Percentiles rank a stretch among this genome's conserved stretches.
Conservation (phyloP, 495 filamentous ascomycete species). For the Aspergillus nanangensis region DNA sequence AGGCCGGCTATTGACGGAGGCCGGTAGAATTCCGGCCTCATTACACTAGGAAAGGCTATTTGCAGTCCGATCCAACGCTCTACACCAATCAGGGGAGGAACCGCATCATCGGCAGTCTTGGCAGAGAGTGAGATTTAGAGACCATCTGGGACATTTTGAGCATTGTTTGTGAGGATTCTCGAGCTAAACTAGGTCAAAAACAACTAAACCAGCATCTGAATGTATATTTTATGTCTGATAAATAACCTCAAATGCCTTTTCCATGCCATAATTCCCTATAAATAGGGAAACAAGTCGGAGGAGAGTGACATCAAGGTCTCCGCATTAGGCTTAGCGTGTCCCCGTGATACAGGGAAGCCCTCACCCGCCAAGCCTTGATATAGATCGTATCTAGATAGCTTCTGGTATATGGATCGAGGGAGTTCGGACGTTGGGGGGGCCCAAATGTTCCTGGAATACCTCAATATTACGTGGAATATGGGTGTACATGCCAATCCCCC, state of each 20-base stretch:
- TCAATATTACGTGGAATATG: no score
- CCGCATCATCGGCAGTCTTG: slow-evolving; percentile 16
- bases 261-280: no score
- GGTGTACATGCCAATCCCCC: neutral
- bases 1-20: slow-evolving; percentile 41
- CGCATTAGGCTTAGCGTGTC: slow-evolving; percentile 28
- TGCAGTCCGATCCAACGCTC: slow-evolving; percentile 9
- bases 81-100: slow-evolving; percentile 14
- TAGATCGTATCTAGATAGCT: slow-evolving; percentile 15
- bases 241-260: no score
- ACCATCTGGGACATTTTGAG: neutral
- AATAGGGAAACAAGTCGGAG: no score
- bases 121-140: slow-evolving; percentile 23
- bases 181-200: no score
- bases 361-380: slow-evolving; percentile 25
- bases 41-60: slow-evolving; percentile 29
- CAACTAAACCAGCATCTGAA: no score
- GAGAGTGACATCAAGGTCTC: no score
- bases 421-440: slow-evolving; percentile 1
- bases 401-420: slow-evolving; percentile 7
- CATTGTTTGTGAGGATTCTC: neutral
- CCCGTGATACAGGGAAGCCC: slow-evolving; percentile 28
- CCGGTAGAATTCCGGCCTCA: slow-evolving; percentile 43
- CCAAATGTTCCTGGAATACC: neutral
- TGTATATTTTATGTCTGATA: no score